phyloP scores from a whole-genome alignment of 208 protist genomes.

The Trypanosoma platydactyli region DNA sequence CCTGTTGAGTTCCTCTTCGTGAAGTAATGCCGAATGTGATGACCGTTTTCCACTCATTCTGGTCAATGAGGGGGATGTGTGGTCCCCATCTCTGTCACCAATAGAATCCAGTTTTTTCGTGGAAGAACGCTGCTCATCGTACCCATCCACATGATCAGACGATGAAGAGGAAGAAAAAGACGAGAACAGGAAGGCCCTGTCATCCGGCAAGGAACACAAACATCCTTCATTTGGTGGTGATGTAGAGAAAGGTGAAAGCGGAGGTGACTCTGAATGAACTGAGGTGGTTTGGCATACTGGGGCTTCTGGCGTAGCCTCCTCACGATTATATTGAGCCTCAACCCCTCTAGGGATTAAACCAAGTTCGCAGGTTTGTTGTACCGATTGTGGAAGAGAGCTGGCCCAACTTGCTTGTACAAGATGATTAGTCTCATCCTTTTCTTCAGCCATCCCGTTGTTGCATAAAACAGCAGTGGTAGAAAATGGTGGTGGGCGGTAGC shows the following conservation, averaged over 20 bases:
- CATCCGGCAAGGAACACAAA: neutral
- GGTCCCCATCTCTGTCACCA: neutral
- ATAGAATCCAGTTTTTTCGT: neutral
- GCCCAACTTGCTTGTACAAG: neutral
- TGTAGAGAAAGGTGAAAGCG: neutral
- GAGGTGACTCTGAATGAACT: too few relatives aligned
- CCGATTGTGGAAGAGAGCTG: neutral
- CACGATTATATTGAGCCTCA: neutral
- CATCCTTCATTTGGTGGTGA: neutral
- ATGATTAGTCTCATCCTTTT: neutral
- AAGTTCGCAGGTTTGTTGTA: neutral
- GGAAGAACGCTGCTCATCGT: neutral
- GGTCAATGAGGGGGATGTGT: slow-evolving; percentile 1
- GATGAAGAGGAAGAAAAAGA: neutral
- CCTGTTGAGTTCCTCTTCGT: neutral
- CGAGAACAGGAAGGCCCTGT: neutral
- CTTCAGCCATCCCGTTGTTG: neutral
- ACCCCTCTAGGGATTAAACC: neutral
- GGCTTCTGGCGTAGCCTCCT: neutral
- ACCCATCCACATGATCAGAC: neutral
- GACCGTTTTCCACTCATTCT: slow-evolving; percentile 2
- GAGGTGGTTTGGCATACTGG: neutral
- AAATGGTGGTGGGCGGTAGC: slow-evolving; percentile 19
- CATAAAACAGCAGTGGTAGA: neutral
- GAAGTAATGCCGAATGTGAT: neutral